Evolutionary conservation across 257 asterid genomes (phyloP).

Genomic region (Osmanthus fragrans): DNA sequence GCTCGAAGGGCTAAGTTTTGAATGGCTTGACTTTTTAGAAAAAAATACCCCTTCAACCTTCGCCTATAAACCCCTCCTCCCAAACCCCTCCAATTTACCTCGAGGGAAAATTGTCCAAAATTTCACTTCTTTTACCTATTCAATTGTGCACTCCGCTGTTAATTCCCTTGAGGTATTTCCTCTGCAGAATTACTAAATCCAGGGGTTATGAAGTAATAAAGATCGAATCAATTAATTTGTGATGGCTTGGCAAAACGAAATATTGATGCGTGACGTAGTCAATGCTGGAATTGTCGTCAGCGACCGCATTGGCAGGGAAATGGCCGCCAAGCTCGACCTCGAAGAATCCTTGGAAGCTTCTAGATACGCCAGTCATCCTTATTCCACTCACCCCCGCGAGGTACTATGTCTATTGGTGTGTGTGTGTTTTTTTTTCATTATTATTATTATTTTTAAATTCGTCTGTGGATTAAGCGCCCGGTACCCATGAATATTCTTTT

Average conservation of each 20-base stretch:
- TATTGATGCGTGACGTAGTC: constrained; percentile 86
- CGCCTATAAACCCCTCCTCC: too few relatives aligned
- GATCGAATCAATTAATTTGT: not conserved
- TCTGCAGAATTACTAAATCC: not conserved
- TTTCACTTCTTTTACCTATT: too few relatives aligned
- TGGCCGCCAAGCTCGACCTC: constrained; percentile 70
- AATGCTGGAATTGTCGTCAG: constrained; percentile 86
- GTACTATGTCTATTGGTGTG: constrained; percentile 29
- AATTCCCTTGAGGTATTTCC: too few relatives aligned
- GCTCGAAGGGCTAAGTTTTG: too few relatives aligned
- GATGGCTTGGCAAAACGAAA: constrained; percentile 68
- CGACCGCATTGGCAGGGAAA: constrained; percentile 79
- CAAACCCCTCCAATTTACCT: too few relatives aligned
- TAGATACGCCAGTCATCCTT: constrained; percentile 91
- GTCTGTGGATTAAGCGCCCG: not conserved
- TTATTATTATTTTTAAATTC: not conserved
- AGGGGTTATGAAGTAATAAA: not conserved
- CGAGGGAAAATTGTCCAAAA: too few relatives aligned
- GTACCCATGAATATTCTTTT: not conserved
- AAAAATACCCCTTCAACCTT: too few relatives aligned
- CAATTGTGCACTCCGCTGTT: too few relatives aligned
- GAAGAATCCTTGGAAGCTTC: constrained; percentile 95
- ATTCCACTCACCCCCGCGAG: constrained; percentile 92
- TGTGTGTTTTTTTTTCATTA: not conserved
- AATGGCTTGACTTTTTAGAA: too few relatives aligned